Evolutionary conservation across 1,139 yeast species (phyloP), one percentile per base, ranked within the genome.

Genomic region (Suhomyces maxii): DNA sequence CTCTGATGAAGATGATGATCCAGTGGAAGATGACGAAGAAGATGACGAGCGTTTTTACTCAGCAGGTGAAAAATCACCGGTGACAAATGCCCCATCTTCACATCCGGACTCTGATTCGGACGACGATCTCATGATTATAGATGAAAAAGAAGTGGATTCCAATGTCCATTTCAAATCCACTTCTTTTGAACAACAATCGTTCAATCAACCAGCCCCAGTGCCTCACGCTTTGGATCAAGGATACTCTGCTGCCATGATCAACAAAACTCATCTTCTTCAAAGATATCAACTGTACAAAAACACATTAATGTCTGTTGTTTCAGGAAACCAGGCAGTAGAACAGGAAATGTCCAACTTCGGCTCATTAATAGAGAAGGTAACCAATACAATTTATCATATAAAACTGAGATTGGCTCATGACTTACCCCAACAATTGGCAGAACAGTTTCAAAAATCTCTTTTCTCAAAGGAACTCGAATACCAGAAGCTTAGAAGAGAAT

Each of bases 131-230:
- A 56, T 58, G n/a, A 57, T 60, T 8, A 47, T 63, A 6, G 59
- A 61, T 28, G 36, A 52, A 18, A 57, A 54, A 40, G 61, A 59
- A n/a, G 59, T 56, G 8, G 39, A 50, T 3, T 40, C 54, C 9
- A 59, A 49, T 13, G 43, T 54, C 9, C 52, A 48, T 3, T 62
- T 60, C 53, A 61, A 60, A 36, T 53, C 55, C 10, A 54, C 58
- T 3, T 49, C 61, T 5, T 61, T 62, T 40, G 52, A 11, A 12
- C 13, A 23, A 23, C 33, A 18, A 10, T 32, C 26, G 36, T 65
- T 49, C 49, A 68, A 70, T 46, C 52, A 53, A 34, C 76, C 77
- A 0, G 72, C 65, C 0, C 73, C 74, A 0, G 71, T 68, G 0
- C 61, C 64, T 10, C 73, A 69, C 37, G 57, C 54, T 10, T 49